A percentile compares a stretch with the other conserved stretches of the same genome.
phyloP scores from a whole-genome alignment of 805 yeast genomes.

The Blastobotrys attinorum region DNA sequence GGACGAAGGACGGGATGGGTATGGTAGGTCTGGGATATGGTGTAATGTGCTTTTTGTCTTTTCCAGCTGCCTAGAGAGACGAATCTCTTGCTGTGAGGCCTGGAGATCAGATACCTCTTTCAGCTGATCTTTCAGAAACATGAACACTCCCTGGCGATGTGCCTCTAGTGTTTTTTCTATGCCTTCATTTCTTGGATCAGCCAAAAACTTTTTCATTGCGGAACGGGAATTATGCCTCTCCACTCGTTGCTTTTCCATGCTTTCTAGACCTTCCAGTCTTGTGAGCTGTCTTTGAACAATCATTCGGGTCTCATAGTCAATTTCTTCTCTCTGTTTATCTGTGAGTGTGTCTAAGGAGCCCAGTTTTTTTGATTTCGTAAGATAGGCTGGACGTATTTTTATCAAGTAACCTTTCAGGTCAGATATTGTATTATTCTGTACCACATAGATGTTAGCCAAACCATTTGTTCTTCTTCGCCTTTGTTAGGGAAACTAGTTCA shows the following conservation, averaged over 20 bases:
- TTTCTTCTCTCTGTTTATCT: constrained; percentile 31
- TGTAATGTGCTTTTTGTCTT: constrained; percentile 17
- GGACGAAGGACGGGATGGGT: no score
- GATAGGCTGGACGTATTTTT: constrained; percentile 25
- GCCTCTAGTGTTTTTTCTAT: constrained; percentile 21
- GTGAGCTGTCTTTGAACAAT: constrained; percentile 29
- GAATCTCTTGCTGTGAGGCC: constrained; percentile 29
- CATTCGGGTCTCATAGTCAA: constrained; percentile 32
- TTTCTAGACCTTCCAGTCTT: constrained; percentile 24
- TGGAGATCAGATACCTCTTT: constrained; percentile 26
- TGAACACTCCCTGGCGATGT: constrained; percentile 33
- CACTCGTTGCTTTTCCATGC: constrained; percentile 20
- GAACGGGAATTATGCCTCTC: constrained; percentile 10
- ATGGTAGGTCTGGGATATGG: constrained; percentile 8
- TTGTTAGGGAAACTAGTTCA: not conserved
- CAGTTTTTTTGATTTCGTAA: constrained; percentile 19
- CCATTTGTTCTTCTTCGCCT: not conserved
- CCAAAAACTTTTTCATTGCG: constrained; percentile 15
- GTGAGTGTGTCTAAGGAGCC: constrained; percentile 20
- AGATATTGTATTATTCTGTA: constrained; percentile 10
- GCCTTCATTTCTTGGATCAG: constrained; percentile 22
- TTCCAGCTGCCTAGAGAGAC: constrained; percentile 25
- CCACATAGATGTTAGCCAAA: not conserved
- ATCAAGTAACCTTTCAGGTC: constrained; percentile 18
- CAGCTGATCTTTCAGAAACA: constrained; percentile 27